Evolutionary conservation across 441 rosid genomes (phyloP).

Genomic region (Pelargonium myrrhifolium): DNA sequence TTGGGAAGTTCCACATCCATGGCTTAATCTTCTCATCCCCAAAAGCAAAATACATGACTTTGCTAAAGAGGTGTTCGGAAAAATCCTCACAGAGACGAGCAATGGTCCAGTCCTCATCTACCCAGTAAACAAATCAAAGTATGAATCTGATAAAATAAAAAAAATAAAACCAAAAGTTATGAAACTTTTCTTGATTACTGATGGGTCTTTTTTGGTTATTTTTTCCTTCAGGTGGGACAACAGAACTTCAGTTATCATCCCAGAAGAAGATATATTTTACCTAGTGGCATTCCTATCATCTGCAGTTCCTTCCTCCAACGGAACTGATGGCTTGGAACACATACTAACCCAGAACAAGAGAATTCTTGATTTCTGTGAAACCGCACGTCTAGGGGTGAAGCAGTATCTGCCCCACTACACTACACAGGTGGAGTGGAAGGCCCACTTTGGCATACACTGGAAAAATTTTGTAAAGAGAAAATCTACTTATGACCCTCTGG

Average conservation of each 20-base stretch:
- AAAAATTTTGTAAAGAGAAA: conserved; percentile 61
- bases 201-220: conserved; percentile 15
- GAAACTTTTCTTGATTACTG: conserved; percentile 2
- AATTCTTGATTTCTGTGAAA: conserved; percentile 56
- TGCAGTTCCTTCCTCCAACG: conserved; percentile 67
- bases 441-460: conserved; percentile 81
- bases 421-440: conserved; percentile 69
- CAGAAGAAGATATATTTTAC: conserved; percentile 84
- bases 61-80: conserved; percentile 69
- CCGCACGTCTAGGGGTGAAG: conserved; percentile 57
- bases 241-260: conserved; percentile 73
- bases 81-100: conserved; percentile 75
- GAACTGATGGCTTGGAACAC: conserved; percentile 60
- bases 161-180: too few relatives aligned
- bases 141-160: conserved; percentile 22
- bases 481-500: conserved; percentile 71
- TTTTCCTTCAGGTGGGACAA: conserved; percentile 79
- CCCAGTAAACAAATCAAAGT: conserved; percentile 90
- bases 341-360: conserved; percentile 60
- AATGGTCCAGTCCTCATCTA: conserved; percentile 87
- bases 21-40: conserved; percentile 91
- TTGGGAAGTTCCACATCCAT: conserved; percentile 98
- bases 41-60: conserved; percentile 56
- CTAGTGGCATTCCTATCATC: conserved; percentile 89
- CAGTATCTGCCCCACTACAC: conserved; percentile 84